Conservation (phyloP, 305 asterid genomes). For the Solanum chacoense region DNA sequence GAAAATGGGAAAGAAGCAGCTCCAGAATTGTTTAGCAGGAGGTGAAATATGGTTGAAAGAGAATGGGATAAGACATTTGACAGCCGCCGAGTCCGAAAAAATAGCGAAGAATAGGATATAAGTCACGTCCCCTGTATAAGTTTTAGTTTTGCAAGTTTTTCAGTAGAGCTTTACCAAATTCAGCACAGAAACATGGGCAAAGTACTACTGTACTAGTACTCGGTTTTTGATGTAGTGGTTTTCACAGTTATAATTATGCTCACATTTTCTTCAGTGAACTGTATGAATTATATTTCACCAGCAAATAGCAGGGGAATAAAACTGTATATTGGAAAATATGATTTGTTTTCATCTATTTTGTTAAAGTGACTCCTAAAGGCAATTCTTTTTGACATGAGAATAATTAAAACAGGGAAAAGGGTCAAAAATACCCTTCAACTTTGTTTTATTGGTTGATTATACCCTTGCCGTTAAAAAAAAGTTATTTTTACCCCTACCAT, state of each 20-base stretch:
- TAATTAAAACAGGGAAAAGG: not conserved
- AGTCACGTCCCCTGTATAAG: not conserved
- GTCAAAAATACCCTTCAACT: too few species aligned
- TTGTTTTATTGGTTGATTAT: too few species aligned
- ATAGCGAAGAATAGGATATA: slow-evolving; percentile 57
- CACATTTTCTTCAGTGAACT: not conserved
- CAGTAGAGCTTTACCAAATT: not conserved
- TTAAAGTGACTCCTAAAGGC: not conserved
- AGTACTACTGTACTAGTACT: not conserved
- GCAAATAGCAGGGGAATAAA: not conserved
- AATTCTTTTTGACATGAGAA: not conserved
- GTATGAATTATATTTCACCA: not conserved
- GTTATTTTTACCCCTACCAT: too few species aligned
- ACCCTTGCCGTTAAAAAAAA: too few species aligned
- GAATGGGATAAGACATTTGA: slow-evolving; percentile 57
- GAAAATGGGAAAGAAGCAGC: slow-evolving; percentile 36
- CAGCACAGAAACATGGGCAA: not conserved
- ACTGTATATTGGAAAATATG: not conserved
- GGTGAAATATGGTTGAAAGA: slow-evolving; percentile 71
- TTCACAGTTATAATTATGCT: not conserved
- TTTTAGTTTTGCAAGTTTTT: not conserved
- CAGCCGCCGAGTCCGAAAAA: slow-evolving; percentile 47
- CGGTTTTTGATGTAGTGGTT: not conserved
- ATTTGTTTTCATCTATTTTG: not conserved
- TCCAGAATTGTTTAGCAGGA: slow-evolving; percentile 37